A percentile compares a stretch with the other conserved stretches of the same genome.
Conservation (phyloP, 1,284 basidiomycete species). For the Moniliella sp. region DNA sequence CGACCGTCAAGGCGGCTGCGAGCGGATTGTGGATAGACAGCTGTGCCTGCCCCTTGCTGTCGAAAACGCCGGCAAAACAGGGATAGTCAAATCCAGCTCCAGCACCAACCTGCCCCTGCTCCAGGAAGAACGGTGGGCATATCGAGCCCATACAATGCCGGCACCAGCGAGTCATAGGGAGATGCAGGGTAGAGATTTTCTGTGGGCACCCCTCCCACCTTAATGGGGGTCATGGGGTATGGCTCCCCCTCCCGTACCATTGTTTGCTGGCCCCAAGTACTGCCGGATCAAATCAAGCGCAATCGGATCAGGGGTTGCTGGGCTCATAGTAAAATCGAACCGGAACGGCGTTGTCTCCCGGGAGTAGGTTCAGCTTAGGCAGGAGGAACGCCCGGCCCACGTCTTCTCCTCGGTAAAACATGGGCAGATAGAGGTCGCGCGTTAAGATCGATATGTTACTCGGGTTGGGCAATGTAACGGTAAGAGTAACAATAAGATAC, state of each 20-base stretch:
- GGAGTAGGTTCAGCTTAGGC: conserved; percentile 39
- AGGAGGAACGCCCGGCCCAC: conserved; percentile 36
- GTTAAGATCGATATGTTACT: conserved; percentile 45
- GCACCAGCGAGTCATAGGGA: too few relatives aligned
- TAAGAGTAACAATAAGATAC: conserved; percentile 8
- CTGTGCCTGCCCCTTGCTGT: too few relatives aligned
- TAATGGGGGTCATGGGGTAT: too few relatives aligned
- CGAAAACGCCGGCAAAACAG: too few relatives aligned
- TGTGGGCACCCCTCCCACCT: too few relatives aligned
- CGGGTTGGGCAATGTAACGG: conserved; percentile 14
- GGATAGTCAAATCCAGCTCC: too few relatives aligned
- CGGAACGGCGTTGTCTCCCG: conserved; percentile 42
- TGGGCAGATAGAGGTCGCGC: conserved; percentile 43
- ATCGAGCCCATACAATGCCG: too few relatives aligned
- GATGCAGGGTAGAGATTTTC: too few relatives aligned
- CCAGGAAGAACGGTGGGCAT: too few relatives aligned
- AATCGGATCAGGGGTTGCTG: conserved; percentile 42
- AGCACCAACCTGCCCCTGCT: too few relatives aligned
- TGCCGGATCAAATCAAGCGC: conserved; percentile 36
- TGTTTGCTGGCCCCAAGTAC: conserved; percentile 32
- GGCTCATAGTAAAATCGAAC: conserved; percentile 51
- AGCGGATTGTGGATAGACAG: background rate
- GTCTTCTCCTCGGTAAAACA: conserved; percentile 41
- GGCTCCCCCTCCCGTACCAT: too few relatives aligned
- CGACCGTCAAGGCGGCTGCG: background rate